A percentile compares a stretch with the other conserved stretches of the same genome.
Evolutionary conservation across 208 protist species (phyloP).

Genomic region (Phytomonas serpens): DNA sequence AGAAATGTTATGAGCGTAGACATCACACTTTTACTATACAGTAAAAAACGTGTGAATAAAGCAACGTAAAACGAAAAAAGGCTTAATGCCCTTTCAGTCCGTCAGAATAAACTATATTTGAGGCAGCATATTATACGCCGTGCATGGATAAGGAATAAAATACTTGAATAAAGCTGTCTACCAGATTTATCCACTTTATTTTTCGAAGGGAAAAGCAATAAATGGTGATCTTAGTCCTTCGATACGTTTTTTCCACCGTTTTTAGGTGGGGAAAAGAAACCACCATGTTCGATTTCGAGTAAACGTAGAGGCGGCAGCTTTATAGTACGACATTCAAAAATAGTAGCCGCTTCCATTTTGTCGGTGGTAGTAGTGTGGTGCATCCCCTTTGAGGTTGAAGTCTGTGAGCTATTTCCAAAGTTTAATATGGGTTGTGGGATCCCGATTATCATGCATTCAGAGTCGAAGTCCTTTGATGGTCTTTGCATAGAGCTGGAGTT

Average conservation of each 20-base stretch:
- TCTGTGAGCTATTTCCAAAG: background rate
- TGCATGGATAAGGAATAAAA: background rate
- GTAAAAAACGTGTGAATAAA: background rate
- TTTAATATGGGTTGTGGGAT: background rate
- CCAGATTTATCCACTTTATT: background rate
- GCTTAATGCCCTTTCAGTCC: background rate
- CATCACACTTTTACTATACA: no score
- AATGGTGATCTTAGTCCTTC: background rate
- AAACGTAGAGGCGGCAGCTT: background rate
- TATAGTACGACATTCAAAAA: background rate
- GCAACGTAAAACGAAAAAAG: background rate
- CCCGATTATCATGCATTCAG: background rate
- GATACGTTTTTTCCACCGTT: background rate
- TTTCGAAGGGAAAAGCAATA: background rate
- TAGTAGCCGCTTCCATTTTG: background rate
- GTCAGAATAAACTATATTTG: background rate
- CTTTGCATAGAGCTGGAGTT: background rate
- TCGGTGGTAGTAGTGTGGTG: background rate
- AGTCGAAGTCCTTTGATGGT: background rate
- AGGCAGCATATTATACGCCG: background rate
- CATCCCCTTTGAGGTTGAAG: background rate
- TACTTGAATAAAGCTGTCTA: background rate
- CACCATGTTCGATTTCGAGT: background rate
- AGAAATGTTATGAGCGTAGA: background rate
- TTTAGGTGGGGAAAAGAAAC: background rate